These are phyloP conservation scores for Pontederia paniculata DNA, from an alignment of 176 grass and related monocot species.

Conservation along the genomic window DNA sequence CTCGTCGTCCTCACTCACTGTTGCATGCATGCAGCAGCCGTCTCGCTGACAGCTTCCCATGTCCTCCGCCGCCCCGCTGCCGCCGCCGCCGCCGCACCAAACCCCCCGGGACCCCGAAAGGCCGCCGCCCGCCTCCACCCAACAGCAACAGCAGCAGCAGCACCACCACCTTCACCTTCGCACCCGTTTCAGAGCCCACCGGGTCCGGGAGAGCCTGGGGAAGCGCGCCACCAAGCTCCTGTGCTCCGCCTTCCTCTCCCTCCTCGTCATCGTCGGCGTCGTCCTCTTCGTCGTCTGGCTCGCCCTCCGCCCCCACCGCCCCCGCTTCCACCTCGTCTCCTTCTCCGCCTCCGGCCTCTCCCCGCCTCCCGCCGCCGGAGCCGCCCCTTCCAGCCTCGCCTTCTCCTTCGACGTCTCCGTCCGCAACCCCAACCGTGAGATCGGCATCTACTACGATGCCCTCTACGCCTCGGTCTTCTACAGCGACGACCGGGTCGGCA, in stretches of 20 bases:
- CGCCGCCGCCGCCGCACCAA: neutral
- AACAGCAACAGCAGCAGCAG: too few relatives aligned
- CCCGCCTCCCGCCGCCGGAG: constrained; percentile 6
- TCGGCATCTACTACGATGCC: constrained; percentile 53
- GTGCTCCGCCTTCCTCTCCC: constrained; percentile 56
- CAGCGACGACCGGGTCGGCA: constrained; percentile 31
- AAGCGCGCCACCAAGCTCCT: constrained; percentile 35
- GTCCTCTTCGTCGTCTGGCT: constrained; percentile 60
- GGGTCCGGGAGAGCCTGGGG: constrained; percentile 13
- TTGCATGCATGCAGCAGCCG: too few relatives aligned
- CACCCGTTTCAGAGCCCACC: constrained; percentile 8
- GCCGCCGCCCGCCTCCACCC: too few relatives aligned
- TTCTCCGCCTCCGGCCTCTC: constrained; percentile 43
- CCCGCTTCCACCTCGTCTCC: constrained; percentile 54
- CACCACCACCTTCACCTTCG: neutral
- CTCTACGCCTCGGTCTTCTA: constrained; percentile 41
- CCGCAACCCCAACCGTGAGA: constrained; percentile 55
- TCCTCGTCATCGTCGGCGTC: constrained; percentile 44
- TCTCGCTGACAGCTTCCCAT: neutral
- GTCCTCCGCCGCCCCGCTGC: neutral
- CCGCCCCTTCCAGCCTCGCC: constrained; percentile 8
- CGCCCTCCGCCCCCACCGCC: constrained; percentile 68
- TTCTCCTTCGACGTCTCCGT: constrained; percentile 33
- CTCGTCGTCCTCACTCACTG: neutral
- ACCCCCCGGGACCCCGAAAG: neutral